phyloP scores from a whole-genome alignment of 129 eudicot species.

The Daucus carota region DNA sequence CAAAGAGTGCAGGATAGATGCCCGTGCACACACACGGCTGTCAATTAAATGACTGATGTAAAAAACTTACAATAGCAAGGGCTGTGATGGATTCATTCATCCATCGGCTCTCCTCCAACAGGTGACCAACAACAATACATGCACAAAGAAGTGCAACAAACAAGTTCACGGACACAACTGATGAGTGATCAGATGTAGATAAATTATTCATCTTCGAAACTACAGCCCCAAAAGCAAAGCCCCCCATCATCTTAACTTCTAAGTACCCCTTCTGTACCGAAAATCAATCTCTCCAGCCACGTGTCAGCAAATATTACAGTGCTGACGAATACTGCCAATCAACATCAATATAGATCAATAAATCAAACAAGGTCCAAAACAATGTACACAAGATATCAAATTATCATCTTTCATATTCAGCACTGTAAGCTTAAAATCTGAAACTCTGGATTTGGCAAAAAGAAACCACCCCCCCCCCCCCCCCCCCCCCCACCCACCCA shows the following conservation, averaged over 20 bases:
- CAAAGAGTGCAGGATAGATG: background rate
- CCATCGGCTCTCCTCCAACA: conserved; percentile 28
- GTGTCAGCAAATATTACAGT: background rate
- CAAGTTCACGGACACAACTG: conserved; percentile 8
- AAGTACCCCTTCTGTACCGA: background rate
- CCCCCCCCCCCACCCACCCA: too few relatives aligned
- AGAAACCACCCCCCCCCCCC: too few relatives aligned
- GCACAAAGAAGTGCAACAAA: conserved; percentile 22
- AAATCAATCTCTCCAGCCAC: background rate
- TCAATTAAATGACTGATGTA: background rate
- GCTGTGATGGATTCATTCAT: conserved; percentile 29
- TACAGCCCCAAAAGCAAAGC: background rate
- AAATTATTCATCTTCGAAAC: background rate
- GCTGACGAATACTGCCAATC: background rate
- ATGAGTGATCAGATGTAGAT: conserved; percentile 2
- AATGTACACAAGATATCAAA: background rate
- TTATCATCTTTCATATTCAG: background rate
- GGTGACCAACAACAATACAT: conserved; percentile 29
- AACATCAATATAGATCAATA: background rate
- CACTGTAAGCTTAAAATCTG: background rate
- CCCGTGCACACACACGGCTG: background rate
- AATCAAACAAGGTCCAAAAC: conserved; percentile 1
- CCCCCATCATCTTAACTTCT: conserved; percentile 5
- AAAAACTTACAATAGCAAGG: conserved; percentile 7
- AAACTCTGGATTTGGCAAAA: too few relatives aligned